Conservation (phyloP, 805 yeast species). For the Schwanniomyces sp. region DNA sequence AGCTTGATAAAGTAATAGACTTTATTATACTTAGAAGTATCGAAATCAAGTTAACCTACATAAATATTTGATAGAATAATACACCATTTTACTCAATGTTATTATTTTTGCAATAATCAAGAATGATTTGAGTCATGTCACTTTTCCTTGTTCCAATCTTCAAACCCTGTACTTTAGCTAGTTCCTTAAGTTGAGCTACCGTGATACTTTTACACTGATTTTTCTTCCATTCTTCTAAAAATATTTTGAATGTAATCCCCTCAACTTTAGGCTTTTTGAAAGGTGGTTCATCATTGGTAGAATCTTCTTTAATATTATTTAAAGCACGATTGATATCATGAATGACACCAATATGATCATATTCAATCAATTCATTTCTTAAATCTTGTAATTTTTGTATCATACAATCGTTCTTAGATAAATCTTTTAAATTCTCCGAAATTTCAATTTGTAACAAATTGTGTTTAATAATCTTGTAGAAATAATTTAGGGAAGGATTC, state of each 20-base stretch:
- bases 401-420: slow-evolving; percentile 20
- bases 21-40: not conserved
- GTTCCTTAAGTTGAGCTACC: slow-evolving; percentile 43
- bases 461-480: slow-evolving; percentile 62
- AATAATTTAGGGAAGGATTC: slow-evolving; percentile 70
- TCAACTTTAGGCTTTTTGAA: not conserved
- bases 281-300: not conserved
- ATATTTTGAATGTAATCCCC: slow-evolving; percentile 30
- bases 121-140: slow-evolving; percentile 44
- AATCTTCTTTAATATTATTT: slow-evolving; percentile 8
- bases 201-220: slow-evolving; percentile 34
- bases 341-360: slow-evolving; percentile 5
- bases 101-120: slow-evolving; percentile 18
- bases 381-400: slow-evolving; percentile 13
- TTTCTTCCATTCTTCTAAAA: slow-evolving; percentile 43
- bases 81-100: not conserved
- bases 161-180: slow-evolving; percentile 29
- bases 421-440: slow-evolving; percentile 10
- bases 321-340: slow-evolving; percentile 9
- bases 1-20: no score
- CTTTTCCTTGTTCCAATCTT: slow-evolving; percentile 38
- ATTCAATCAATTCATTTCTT: slow-evolving; percentile 4
- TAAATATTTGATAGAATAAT: not conserved
- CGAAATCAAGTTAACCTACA: not conserved
- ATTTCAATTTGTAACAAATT: slow-evolving; percentile 53